phyloP scores from a whole-genome alignment of 768 basidiomycete genomes.

The Serendipita sp. region DNA sequence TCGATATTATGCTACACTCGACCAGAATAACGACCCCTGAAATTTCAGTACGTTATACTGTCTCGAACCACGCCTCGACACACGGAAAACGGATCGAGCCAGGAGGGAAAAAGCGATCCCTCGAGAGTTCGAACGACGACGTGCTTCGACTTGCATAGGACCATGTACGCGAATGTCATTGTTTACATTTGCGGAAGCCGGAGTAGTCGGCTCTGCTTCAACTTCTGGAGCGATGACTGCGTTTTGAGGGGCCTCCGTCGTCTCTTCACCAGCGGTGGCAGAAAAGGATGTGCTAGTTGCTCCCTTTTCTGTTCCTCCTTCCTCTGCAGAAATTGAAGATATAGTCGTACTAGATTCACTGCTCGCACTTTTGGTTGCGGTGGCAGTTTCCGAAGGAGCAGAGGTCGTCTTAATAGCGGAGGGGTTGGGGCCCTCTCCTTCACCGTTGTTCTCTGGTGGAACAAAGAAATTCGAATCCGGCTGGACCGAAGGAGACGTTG shows the following conservation, averaged over 20 bases:
- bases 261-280: neutral
- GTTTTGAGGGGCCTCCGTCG: neutral
- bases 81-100: too few relatives aligned
- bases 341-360: neutral
- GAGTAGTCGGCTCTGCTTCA: neutral
- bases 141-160: neutral
- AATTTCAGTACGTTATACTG: too few relatives aligned
- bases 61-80: too few relatives aligned
- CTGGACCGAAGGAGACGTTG: slow-evolving; percentile 7
- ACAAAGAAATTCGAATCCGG: slow-evolving; percentile 1
- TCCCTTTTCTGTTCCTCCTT: neutral
- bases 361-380: neutral
- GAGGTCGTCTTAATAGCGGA: neutral
- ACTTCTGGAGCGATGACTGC: neutral
- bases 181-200: neutral
- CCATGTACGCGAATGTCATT: neutral
- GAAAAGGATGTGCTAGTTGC: neutral
- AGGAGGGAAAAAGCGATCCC: neutral
- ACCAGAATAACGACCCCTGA: too few relatives aligned
- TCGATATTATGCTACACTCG: too few relatives aligned
- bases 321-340: neutral
- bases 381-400: neutral
- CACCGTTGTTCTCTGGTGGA: neutral
- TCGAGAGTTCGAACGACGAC: neutral
- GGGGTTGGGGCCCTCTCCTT: neutral